Conservation (phyloP, 1,284 basidiomycete species). For the Coniophora puteana region DNA sequence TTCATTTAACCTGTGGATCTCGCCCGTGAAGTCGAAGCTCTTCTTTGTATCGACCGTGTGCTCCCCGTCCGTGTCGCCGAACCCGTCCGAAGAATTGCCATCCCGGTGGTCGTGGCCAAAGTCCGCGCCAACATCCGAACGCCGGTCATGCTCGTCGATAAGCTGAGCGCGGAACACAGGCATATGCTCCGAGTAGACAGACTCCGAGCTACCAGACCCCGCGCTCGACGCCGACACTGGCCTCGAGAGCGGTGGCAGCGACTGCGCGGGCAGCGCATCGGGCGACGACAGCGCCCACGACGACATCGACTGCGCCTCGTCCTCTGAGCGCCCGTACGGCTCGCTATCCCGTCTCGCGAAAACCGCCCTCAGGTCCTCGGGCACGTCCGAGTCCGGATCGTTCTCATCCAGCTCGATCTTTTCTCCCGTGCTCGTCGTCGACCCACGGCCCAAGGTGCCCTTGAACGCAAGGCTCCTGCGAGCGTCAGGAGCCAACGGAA, state of each 20-base stretch:
- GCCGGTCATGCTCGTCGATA: conserved; percentile 42
- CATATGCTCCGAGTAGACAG: no score
- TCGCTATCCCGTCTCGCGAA: conserved; percentile 47
- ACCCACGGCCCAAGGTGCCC: conserved; percentile 64
- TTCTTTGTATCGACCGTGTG: conserved; percentile 70
- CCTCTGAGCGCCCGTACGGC: no score
- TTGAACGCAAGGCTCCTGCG: conserved; percentile 55
- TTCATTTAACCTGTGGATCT: conserved; percentile 67
- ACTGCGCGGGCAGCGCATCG: conserved; percentile 37
- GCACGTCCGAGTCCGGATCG: conserved; percentile 72
- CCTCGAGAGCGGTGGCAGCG: conserved; percentile 32
- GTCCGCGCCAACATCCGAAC: conserved; percentile 46
- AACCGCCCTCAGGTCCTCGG: conserved; percentile 66
- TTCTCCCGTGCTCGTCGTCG: conserved; percentile 39
- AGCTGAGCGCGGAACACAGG: conserved; percentile 45
- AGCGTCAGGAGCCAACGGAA: conserved; percentile 46
- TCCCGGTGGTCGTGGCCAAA: no score
- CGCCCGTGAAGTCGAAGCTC: conserved; percentile 85
- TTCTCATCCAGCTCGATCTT: conserved; percentile 41
- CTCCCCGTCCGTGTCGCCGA: no score
- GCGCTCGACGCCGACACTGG: conserved; percentile 13
- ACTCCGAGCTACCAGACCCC: conserved; percentile 17
- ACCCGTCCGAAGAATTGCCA: conserved; percentile 37
- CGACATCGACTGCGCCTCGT: conserved; percentile 38
- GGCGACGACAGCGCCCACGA: conserved; percentile 30